Conservation (phyloP, 164 flowering plant genomes). For the Dillenia suffruticosa region DNA sequence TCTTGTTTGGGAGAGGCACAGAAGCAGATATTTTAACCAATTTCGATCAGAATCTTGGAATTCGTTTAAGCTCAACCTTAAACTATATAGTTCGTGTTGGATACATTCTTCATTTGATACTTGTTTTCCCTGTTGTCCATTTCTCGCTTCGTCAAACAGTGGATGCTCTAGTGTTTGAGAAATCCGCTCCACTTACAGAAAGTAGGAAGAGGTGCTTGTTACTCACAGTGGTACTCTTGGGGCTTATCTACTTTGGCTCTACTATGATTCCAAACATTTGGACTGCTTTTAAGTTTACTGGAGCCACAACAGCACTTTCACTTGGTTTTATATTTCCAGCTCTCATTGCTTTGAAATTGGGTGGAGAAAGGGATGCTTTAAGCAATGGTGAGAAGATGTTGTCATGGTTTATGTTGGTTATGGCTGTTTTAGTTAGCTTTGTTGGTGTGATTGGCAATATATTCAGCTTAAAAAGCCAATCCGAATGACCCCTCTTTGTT, state of each 20-base stretch:
- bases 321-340: conserved; percentile 89
- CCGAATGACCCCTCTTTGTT: conserved; percentile 26
- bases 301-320: conserved; percentile 92
- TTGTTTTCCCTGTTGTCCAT: conserved; percentile 94
- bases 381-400: conserved; percentile 37
- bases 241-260: conserved; percentile 65
- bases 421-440: conserved; percentile 67
- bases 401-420: conserved; percentile 65
- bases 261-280: conserved; percentile 93
- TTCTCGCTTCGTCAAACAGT: conserved; percentile 93
- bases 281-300: conserved; percentile 98
- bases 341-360: conserved; percentile 65
- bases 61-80: conserved; percentile 64
- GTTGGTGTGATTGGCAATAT: conserved; percentile 82
- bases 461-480: conserved; percentile 42
- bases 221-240: conserved; percentile 57
- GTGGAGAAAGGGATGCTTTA: conserved; percentile 40
- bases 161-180: conserved; percentile 61
- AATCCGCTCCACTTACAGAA: conserved; percentile 60
- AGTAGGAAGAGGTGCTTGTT: conserved; percentile 72
- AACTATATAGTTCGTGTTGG: conserved; percentile 82
- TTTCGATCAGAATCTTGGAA: conserved; percentile 84
- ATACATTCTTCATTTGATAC: conserved; percentile 80
- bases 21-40: conserved; percentile 88
- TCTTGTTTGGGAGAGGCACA: conserved; percentile 78